These are phyloP conservation scores for Cytospora piceicola DNA, from an alignment of 2,329 filamentous ascomycete species.

Conservation along the genomic window DNA sequence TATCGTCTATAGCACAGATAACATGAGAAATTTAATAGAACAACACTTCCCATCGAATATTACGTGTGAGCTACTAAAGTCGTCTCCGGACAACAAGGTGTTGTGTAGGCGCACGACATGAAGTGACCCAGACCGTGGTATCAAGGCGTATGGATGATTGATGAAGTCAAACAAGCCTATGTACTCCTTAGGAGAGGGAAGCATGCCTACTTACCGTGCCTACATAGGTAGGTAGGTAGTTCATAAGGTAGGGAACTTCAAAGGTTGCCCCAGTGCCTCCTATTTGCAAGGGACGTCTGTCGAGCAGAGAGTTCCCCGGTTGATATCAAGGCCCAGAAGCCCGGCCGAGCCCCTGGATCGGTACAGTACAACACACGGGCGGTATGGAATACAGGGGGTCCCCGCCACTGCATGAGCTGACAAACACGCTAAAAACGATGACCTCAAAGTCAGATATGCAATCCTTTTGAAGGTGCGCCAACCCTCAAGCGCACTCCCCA, in stretches of 20 bases:
- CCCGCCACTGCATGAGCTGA: conserved; percentile 12
- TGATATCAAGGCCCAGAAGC: background rate
- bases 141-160: background rate
- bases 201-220: too few relatives aligned
- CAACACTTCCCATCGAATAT: background rate
- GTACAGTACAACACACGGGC: background rate
- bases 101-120: background rate
- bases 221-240: too few relatives aligned
- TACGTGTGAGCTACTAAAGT: background rate
- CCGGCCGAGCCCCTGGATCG: background rate
- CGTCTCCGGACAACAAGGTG: background rate
- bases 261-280: too few relatives aligned
- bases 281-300: too few relatives aligned
- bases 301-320: too few relatives aligned
- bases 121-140: background rate
- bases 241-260: too few relatives aligned
- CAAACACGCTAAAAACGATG: conserved; percentile 14
- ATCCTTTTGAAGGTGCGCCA: conserved; percentile 9
- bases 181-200: background rate
- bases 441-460: conserved; percentile 3
- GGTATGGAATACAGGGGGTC: conserved; percentile 2
- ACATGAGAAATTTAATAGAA: background rate
- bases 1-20: background rate
- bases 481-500: background rate
- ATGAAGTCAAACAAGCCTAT: background rate